A percentile compares a stretch with the other conserved stretches of the same genome.
Evolutionary conservation across 2,329 filamentous ascomycete genomes (phyloP).

Genomic region (Fonsecaea nubica): DNA sequence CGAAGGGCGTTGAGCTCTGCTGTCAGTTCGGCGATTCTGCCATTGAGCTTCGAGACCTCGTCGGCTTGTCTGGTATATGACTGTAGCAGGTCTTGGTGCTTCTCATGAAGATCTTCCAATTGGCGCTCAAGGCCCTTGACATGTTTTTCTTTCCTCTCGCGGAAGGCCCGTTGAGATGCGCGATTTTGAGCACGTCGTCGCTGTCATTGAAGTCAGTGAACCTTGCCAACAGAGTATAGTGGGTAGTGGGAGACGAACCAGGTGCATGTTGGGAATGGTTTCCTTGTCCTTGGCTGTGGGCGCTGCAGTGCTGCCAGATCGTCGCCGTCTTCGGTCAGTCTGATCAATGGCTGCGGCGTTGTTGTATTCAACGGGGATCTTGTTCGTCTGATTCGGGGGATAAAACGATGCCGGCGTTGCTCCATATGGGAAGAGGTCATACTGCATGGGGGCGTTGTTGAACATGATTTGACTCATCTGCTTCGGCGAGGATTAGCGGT

Average conservation of each 20-base stretch:
- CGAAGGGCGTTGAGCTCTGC: slow-evolving; percentile 40
- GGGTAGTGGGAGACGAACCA: slow-evolving; percentile 36
- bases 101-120: slow-evolving; percentile 65
- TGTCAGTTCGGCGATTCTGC: slow-evolving; percentile 40
- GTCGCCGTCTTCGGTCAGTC: slow-evolving; percentile 37
- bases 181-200: slow-evolving; percentile 96
- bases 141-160: slow-evolving; percentile 93
- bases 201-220: slow-evolving; percentile 53
- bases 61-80: slow-evolving; percentile 44
- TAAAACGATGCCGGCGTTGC: slow-evolving; percentile 34
- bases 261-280: slow-evolving; percentile 42
- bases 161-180: slow-evolving; percentile 89
- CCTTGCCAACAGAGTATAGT: slow-evolving; percentile 7
- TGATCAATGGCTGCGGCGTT: slow-evolving; percentile 40
- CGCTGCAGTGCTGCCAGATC: slow-evolving; percentile 34
- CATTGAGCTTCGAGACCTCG: slow-evolving; percentile 42
- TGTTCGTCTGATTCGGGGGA: slow-evolving; percentile 31
- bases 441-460: slow-evolving; percentile 33
- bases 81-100: slow-evolving; percentile 44
- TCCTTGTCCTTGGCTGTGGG: slow-evolving; percentile 39
- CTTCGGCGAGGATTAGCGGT: slow-evolving; percentile 24
- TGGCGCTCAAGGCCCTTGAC: slow-evolving; percentile 83
- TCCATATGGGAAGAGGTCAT: slow-evolving; percentile 39
- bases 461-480: slow-evolving; percentile 38
- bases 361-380: slow-evolving; percentile 41